Conservation (phyloP, 257 asterid genomes). For the Solanum chilense region DNA sequence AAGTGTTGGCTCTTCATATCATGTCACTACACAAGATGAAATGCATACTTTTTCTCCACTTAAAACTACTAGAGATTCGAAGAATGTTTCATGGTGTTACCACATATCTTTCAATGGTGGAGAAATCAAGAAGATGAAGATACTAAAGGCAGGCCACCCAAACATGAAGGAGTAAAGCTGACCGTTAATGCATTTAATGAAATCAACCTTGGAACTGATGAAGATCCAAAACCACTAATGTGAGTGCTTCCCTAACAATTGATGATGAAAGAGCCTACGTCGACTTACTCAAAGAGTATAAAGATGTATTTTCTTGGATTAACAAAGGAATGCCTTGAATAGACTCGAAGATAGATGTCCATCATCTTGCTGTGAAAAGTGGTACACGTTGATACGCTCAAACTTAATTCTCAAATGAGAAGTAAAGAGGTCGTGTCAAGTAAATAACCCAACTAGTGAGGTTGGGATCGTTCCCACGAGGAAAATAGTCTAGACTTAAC, state of each 20-base stretch:
- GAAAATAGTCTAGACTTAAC: too few species aligned
- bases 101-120: neutral
- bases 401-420: too few species aligned
- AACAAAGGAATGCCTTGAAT: neutral
- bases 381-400: too few species aligned
- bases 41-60: neutral
- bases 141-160: neutral
- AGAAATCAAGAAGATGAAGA: too few species aligned
- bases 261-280: neutral
- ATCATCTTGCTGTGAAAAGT: neutral
- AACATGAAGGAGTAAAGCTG: neutral
- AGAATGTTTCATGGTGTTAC: neutral
- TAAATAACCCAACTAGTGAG: too few species aligned
- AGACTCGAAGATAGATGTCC: neutral
- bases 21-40: neutral
- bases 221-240: neutral
- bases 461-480: too few species aligned
- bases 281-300: neutral
- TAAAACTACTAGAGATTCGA: neutral
- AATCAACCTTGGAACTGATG: neutral
- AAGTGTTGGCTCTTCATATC: neutral
- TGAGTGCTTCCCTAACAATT: too few species aligned
- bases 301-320: neutral
- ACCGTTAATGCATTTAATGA: neutral
- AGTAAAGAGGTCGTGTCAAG: too few species aligned